Conservation (phyloP, 192 early-diverging fungal genomes). For the Gonapodya prolifera region DNA sequence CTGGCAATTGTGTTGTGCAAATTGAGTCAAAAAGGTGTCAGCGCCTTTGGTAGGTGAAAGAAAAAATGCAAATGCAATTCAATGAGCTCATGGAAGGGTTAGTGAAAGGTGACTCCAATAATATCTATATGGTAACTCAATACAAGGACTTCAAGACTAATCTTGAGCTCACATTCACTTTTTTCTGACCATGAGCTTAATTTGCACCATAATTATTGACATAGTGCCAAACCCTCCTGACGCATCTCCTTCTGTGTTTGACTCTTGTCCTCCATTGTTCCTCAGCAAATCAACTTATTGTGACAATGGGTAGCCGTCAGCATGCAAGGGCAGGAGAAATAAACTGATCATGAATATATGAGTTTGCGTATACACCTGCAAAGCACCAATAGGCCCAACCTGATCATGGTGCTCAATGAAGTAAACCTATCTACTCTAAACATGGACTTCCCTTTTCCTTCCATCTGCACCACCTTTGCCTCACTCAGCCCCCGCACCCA, state of each 20-base stretch:
- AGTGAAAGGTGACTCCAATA: slow-evolving; percentile 11
- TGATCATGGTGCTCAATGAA: too few species aligned
- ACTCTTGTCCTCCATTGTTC: slow-evolving; percentile 16
- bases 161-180: too few species aligned
- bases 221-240: slow-evolving; percentile 13
- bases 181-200: slow-evolving; percentile 12
- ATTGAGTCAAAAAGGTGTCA: slow-evolving; percentile 22
- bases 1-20: slow-evolving; percentile 9
- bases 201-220: background rate
- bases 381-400: too few species aligned
- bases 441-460: too few species aligned
- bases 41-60: slow-evolving; percentile 17
- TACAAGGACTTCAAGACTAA: slow-evolving; percentile 8
- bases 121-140: slow-evolving; percentile 30
- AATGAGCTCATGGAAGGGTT: slow-evolving; percentile 16
- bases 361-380: too few species aligned
- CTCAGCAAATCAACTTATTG: slow-evolving; percentile 29
- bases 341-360: too few species aligned
- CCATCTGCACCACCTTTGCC: too few species aligned
- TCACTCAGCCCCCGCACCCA: too few species aligned
- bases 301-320: too few species aligned
- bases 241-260: slow-evolving; percentile 13
- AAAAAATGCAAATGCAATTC: slow-evolving; percentile 17
- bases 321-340: too few species aligned
- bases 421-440: too few species aligned